A percentile compares a stretch with the other conserved stretches of the same genome.
Evolutionary conservation across 257 asterid species (phyloP).

Genomic region (Cordia subcordata): DNA sequence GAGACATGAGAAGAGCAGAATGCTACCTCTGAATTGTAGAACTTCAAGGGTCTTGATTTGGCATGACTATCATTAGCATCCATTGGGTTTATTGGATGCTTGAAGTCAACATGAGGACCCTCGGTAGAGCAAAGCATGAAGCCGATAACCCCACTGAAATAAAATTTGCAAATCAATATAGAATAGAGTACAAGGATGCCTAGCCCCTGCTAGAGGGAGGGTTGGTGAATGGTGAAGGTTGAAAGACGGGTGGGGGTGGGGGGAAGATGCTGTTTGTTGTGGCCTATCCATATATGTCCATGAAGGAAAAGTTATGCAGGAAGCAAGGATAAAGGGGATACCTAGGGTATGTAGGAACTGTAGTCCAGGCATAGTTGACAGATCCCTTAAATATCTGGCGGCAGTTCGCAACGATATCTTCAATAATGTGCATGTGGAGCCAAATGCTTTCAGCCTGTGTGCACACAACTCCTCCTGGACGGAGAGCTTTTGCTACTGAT

Average conservation of each 20-base stretch:
- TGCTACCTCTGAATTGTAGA: slow-evolving; percentile 80
- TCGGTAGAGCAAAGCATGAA: slow-evolving; percentile 88
- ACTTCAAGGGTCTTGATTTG: slow-evolving; percentile 54
- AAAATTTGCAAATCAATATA: background rate
- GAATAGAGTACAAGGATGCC: no score
- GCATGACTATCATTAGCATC: slow-evolving; percentile 35
- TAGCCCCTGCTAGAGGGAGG: no score
- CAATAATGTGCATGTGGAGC: slow-evolving; percentile 99
- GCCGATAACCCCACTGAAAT: slow-evolving; percentile 73
- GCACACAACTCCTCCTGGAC: slow-evolving; percentile 98
- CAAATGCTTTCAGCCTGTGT: slow-evolving; percentile 99
- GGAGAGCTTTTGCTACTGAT: slow-evolving; percentile 84
- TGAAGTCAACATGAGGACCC: slow-evolving; percentile 71
- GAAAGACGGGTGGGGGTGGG: no score
- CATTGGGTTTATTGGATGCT: slow-evolving; percentile 67
- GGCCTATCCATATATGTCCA: background rate
- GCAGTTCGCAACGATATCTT: slow-evolving; percentile 79
- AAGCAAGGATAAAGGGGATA: slow-evolving; percentile 3
- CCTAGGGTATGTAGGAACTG: slow-evolving; percentile 99
- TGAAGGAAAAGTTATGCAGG: background rate
- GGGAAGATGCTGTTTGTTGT: no score
- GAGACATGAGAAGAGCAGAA: background rate
- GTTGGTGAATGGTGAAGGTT: no score
- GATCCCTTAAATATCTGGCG: slow-evolving; percentile 95
- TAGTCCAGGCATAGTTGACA: slow-evolving; percentile 96